phyloP scores from a whole-genome alignment of 345 rosid genomes.

The Eucalyptus albens region DNA sequence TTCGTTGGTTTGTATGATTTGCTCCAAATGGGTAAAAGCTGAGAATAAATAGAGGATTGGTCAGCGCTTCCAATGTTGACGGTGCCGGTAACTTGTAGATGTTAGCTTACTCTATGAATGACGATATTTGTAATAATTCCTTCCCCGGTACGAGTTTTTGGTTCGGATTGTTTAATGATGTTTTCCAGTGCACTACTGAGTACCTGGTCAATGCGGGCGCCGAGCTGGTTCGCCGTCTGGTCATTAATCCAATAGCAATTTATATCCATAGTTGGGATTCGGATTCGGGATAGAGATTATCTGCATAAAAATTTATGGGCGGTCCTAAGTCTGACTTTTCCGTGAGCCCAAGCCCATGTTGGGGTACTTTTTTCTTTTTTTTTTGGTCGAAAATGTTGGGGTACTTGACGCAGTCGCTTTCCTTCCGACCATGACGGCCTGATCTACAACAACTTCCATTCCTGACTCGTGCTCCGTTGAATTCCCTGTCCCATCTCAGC shows the following conservation, averaged over 20 bases:
- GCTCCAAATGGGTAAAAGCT: background rate
- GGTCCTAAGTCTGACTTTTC: background rate
- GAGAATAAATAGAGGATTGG: background rate
- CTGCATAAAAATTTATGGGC: background rate
- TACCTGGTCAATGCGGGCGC: background rate
- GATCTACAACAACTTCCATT: background rate
- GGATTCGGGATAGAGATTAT: too few relatives aligned
- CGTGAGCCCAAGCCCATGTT: too few relatives aligned
- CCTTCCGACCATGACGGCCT: background rate
- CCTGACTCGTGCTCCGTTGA: background rate
- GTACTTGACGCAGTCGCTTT: background rate
- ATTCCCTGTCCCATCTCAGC: background rate
- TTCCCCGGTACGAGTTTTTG: background rate
- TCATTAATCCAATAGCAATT: background rate
- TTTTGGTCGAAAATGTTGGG: too few relatives aligned
- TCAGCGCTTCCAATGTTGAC: background rate
- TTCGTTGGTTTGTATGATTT: background rate
- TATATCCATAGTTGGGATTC: background rate
- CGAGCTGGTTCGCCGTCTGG: background rate
- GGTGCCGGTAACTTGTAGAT: background rate
- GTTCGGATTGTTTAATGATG: background rate
- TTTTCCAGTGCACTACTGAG: background rate
- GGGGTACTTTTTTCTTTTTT: too few relatives aligned
- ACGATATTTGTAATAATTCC: background rate
- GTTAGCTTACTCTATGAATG: background rate